Percentiles rank a stretch among this genome's conserved stretches.
Conservation (phyloP, 2,329 filamentous ascomycete genomes). For the Geosmithia morbida region DNA sequence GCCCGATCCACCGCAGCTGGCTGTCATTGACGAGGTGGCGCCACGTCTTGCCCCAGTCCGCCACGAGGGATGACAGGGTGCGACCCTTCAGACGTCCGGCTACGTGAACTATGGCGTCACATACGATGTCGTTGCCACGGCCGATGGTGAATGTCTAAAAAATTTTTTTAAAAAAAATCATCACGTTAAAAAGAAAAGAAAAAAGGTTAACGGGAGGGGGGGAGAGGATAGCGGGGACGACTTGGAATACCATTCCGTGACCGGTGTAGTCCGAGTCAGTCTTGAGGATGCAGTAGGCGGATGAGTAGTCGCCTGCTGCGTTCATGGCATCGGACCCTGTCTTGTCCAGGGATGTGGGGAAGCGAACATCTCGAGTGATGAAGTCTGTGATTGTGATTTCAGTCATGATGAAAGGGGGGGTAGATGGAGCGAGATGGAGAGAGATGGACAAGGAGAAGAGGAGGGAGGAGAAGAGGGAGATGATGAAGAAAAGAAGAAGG, state of each 20-base stretch:
- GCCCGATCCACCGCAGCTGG: constrained; percentile 86
- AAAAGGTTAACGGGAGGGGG: neutral
- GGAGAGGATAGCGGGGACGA: neutral
- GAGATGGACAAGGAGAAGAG: neutral
- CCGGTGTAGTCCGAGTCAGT: constrained; percentile 60
- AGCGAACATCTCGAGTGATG: constrained; percentile 59
- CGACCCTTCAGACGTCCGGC: constrained; percentile 62
- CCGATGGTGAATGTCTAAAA: constrained; percentile 66
- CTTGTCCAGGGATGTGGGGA: constrained; percentile 87
- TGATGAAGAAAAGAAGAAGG: no score
- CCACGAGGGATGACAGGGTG: constrained; percentile 62
- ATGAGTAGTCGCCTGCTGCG: constrained; percentile 79
- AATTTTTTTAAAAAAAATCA: no score
- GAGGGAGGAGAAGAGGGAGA: neutral
- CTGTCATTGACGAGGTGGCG: constrained; percentile 81
- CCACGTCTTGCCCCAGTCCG: constrained; percentile 81
- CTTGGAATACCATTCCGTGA: constrained; percentile 57
- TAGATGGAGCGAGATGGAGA: neutral
- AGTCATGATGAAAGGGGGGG: constrained; percentile 5
- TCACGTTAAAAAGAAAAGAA: no score
- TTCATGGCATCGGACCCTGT: constrained; percentile 98
- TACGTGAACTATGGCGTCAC: constrained; percentile 66
- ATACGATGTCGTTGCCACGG: constrained; percentile 86
- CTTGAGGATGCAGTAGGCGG: constrained; percentile 84
- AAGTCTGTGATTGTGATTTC: constrained; percentile 61